Base-by-base conservation (phyloP, 164 flowering plant species). In the Dillenia suffruticosa region DNA sequence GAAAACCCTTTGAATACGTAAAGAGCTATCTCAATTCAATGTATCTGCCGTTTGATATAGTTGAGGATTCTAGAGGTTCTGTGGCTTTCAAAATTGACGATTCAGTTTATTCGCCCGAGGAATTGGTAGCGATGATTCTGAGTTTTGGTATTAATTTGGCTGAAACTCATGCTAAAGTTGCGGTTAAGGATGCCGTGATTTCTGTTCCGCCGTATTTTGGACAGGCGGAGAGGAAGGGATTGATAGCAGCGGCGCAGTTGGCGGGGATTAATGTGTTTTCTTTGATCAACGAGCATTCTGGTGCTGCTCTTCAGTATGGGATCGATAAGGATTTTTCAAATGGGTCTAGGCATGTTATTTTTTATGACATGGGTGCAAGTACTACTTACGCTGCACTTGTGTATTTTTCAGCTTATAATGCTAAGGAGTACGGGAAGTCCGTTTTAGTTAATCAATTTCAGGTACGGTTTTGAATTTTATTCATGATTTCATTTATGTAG, bases 231-330 rank as follows among this genome's bases (percentile, higher is more conserved):
- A 69, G 99, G 62, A 86, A 54, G 70, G 92, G 81, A 12, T 59
- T 95, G 79, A 53, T 90, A 17, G 82, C 74, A 70, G 97, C 96
- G 8, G 97, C 99, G 3, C 77, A 88, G 62, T 67, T 95, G 70
- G 96, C 91, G 0, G 94, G 96, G 43, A 69, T 92, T 51, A 95
- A 95, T 78, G 97, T 85, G 56, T 73, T 95, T 51, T 71, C 94
- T 1, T 78, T 95, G 68, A 69, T 87, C 9, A 90, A 92, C 74
- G 99, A 95, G 79, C 92, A 92, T 61, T 84, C 94, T 0, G 98
- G 96, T 1, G 99, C 97, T 0, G 99, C 99, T 2, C 74, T 95
- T 49, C 99, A 95, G 79, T 95, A 95, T 71, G 97, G 99, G 63
- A 95, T 95, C 68, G 98, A 90, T 74, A 95, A 92, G 80, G 90